Conservation (phyloP, 2,329 filamentous ascomycete species). For the Xylogone sp. region DNA sequence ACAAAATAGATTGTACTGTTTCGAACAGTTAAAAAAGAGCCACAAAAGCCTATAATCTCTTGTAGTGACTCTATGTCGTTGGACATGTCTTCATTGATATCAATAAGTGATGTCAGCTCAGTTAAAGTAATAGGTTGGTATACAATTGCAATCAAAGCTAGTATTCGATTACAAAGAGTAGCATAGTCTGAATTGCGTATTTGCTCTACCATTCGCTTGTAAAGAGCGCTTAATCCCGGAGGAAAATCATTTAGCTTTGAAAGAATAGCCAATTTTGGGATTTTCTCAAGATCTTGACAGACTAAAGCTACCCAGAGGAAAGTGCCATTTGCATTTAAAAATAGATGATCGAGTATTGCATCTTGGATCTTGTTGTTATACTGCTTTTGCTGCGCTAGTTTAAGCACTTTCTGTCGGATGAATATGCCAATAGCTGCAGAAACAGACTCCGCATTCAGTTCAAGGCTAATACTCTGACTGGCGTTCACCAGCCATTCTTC, state of each 20-base stretch:
- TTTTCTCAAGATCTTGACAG: slow-evolving; percentile 26
- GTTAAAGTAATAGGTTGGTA: slow-evolving; percentile 33
- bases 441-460: slow-evolving; percentile 32
- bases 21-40: slow-evolving; percentile 31
- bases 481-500: slow-evolving; percentile 25
- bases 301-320: slow-evolving; percentile 43
- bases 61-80: slow-evolving; percentile 20
- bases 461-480: slow-evolving; percentile 25
- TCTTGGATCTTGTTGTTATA: slow-evolving; percentile 18
- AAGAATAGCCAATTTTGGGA: slow-evolving; percentile 9
- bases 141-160: slow-evolving; percentile 26
- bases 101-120: slow-evolving; percentile 28
- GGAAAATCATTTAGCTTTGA: slow-evolving; percentile 27
- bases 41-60: neutral
- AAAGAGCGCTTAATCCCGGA: slow-evolving; percentile 32
- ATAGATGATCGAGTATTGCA: slow-evolving; percentile 20
- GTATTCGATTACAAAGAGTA: slow-evolving; percentile 29
- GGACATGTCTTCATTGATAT: slow-evolving; percentile 10
- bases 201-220: slow-evolving; percentile 33
- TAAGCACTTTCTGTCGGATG: slow-evolving; percentile 30
- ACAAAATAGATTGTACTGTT: slow-evolving; percentile 31
- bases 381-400: slow-evolving; percentile 22
- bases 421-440: slow-evolving; percentile 32
- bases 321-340: slow-evolving; percentile 32
- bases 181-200: slow-evolving; percentile 27